These are phyloP conservation scores for Rhododendron simsii DNA, from an alignment of 148 eudicot species.

Conservation along the genomic window DNA sequence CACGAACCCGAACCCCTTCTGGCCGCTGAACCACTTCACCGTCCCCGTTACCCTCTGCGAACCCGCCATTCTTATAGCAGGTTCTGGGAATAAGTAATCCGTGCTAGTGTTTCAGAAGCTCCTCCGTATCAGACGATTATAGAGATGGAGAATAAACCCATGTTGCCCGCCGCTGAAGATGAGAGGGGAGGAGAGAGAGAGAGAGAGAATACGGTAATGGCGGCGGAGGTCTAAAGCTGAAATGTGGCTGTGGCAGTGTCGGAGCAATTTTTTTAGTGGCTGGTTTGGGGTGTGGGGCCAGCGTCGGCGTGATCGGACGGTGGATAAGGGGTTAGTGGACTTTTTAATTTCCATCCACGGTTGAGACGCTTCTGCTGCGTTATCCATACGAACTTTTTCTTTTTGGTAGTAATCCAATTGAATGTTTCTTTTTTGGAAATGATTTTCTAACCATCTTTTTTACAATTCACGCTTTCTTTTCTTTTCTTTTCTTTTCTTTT, in stretches of 20 bases:
- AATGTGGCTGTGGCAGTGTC: neutral
- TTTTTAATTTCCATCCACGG: neutral
- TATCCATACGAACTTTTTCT: constrained; percentile 2
- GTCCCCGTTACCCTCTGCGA: constrained; percentile 28
- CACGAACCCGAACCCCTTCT: constrained; percentile 66
- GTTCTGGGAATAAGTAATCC: neutral
- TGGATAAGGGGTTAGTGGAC: neutral
- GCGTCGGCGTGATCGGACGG: constrained; percentile 10
- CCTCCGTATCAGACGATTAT: neutral
- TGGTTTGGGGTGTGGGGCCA: neutral
- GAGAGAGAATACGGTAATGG: neutral
- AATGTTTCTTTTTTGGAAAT: too few species aligned
- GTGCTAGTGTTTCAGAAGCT: neutral
- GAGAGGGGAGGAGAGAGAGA: neutral
- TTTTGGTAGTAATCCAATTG: too few species aligned
- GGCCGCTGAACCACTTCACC: constrained; percentile 69
- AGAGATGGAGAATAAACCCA: neutral
- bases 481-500: too few species aligned
- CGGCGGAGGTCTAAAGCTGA: neutral
- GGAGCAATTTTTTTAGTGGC: neutral
- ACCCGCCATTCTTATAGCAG: constrained; percentile 16
- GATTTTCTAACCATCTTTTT: too few species aligned
- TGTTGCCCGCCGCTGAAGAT: neutral
- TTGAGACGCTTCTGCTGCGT: neutral
- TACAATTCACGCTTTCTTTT: too few species aligned